Percentiles rank a stretch among this genome's conserved stretches.
phyloP scores from a whole-genome alignment of 2,329 filamentous ascomycete genomes.

The Cladophialophora yegresii region DNA sequence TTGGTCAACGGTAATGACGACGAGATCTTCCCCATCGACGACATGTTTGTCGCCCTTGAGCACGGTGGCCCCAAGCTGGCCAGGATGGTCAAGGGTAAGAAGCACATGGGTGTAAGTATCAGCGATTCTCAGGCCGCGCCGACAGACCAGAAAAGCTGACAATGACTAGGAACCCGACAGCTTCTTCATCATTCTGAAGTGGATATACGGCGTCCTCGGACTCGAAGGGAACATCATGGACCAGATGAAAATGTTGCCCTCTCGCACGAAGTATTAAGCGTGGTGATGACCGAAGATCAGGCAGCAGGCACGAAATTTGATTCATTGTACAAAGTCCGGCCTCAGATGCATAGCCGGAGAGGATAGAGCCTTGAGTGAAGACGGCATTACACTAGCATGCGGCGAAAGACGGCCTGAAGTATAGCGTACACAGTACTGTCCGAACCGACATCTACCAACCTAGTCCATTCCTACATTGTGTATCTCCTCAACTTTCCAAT shows the following conservation, averaged over 20 bases:
- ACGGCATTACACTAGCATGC: too few relatives aligned
- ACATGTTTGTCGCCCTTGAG: conserved; percentile 58
- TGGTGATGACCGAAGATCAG: neutral
- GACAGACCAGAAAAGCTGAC: neutral
- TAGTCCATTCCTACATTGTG: neutral
- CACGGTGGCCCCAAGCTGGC: conserved; percentile 58
- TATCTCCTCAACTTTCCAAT: neutral
- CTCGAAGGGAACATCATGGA: conserved; percentile 36
- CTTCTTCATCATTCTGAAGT: conserved; percentile 44
- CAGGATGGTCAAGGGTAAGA: conserved; percentile 58
- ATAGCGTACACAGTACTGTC: neutral
- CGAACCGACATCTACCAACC: neutral
- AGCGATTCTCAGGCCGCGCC: too few relatives aligned
- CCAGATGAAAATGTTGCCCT: conserved; percentile 36
- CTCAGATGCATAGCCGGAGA: conserved; percentile 6
- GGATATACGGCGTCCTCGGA: conserved; percentile 41
- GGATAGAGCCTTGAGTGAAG: neutral
- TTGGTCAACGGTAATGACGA: conserved; percentile 62
- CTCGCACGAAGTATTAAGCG: conserved; percentile 33
- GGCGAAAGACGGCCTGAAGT: neutral
- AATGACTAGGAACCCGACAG: conserved; percentile 53
- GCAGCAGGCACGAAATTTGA: neutral
- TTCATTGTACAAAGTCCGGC: conserved; percentile 5
- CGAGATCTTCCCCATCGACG: conserved; percentile 65
- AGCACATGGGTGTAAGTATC: conserved; percentile 61